phyloP scores from a whole-genome alignment of 176 grass and related monocot genomes.

The Bromus sterilis region DNA sequence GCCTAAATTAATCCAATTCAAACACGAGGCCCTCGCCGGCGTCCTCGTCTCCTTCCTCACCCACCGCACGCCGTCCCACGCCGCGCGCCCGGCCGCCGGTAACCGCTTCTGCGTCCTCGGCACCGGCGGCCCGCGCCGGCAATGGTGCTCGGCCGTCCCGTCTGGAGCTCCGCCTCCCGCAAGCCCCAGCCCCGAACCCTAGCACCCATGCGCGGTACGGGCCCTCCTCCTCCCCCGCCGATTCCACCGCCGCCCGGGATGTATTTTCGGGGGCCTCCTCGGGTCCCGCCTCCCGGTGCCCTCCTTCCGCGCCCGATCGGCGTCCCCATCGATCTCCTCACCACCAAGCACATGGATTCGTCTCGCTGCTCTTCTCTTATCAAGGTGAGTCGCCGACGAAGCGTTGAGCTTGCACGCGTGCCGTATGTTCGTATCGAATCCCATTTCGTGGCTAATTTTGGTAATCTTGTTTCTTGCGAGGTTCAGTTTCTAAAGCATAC shows the following conservation, averaged over 20 bases:
- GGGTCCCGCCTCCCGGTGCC: neutral
- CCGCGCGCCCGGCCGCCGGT: neutral
- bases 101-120: neutral
- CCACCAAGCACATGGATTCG: constrained; percentile 28
- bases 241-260: constrained; percentile 15
- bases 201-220: neutral
- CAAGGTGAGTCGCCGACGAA: constrained; percentile 1
- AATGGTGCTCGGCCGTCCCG: constrained; percentile 22
- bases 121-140: constrained; percentile 8
- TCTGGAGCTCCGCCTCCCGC: neutral
- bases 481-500: constrained; percentile 41
- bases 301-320: constrained; percentile 17
- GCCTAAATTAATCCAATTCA: constrained; percentile 15
- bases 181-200: constrained; percentile 32
- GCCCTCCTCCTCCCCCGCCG: constrained; percentile 35
- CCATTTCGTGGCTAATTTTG: constrained; percentile 17
- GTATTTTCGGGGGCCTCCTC: constrained; percentile 15
- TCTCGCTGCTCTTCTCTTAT: constrained; percentile 46
- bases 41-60: neutral
- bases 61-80: neutral
- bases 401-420: neutral
- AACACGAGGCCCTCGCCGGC: constrained; percentile 26
- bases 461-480: constrained; percentile 9
- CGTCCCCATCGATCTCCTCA: neutral
- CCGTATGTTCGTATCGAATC: neutral